Evolutionary conservation across 2,329 filamentous ascomycete genomes (phyloP), one percentile per base, ranked within the genome.

Genomic region (Diaporthe humulicola): DNA sequence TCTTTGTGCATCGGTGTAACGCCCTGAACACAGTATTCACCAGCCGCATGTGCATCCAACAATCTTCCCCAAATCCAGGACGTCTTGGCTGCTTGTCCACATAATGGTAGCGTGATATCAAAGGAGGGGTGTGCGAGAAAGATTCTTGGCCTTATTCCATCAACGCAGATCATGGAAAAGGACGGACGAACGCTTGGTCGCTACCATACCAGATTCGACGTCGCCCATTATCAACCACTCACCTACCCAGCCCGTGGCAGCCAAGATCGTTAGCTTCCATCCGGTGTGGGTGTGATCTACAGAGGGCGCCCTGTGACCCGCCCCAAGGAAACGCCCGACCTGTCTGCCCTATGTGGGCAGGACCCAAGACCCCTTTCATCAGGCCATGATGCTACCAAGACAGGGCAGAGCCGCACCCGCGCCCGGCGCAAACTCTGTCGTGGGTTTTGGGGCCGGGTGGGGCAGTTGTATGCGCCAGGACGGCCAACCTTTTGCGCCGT

Each of bases 341-440:
- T 22, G 5, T 33, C 28, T 57, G 33, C 19, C 57, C 17, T 36
- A 25, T 9, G 45, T 12, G 22, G 30, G 30, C 61, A 50, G 45
- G 19, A 52, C 64, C 64, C 64, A 69, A 69, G 64, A 69, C 45
- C 40, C 64, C 64, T 40, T 52, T 54, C 45, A 54, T 69, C 64
- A 69, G 64, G 48, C 64, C 64, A 69, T 69, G 48, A 69, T 40
- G n/a, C 33, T 38, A 54, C 64, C 45, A 54, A 54, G 48, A 69
- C 33, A 40, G 8, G 8, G 33, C 33, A 69, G 45, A 48, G 64
- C 64, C 45, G 45, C 61, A 67, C 22, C 30, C 64, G 64, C 45
- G 2, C 10, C 45, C 22, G 42, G 30, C 45, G 45, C 64, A 52
- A 67, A 67, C 30, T 19, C 8, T 67, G 33, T 54, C 48, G 22